These are phyloP conservation scores for Aspergillus chevalieri DNA, from an alignment of 2,329 filamentous ascomycete genomes.

Conservation along the genomic window DNA sequence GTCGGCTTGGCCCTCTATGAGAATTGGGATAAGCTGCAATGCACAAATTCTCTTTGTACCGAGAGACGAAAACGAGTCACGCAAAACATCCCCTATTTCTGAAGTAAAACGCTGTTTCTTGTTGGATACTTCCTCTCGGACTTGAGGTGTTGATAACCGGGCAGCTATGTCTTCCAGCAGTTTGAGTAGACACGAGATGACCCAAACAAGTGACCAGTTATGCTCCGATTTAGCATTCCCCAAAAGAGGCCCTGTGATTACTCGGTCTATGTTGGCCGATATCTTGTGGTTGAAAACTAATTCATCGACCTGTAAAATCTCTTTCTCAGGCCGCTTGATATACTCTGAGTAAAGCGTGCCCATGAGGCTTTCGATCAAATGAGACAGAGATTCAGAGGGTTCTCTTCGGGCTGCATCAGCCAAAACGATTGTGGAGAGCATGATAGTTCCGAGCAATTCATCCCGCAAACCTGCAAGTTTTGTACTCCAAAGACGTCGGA, in stretches of 20 bases:
- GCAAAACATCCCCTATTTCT: constrained; percentile 30
- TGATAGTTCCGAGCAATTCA: constrained; percentile 69
- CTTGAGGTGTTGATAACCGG: constrained; percentile 4
- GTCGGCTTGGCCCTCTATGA: constrained; percentile 43
- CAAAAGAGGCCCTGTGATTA: constrained; percentile 31
- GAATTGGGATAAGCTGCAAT: constrained; percentile 51
- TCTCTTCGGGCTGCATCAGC: constrained; percentile 34
- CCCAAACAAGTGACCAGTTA: constrained; percentile 36
- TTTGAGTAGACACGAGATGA: constrained; percentile 36
- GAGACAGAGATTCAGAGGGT: constrained; percentile 34
- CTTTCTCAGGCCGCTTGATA: constrained; percentile 60
- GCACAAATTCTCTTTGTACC: constrained; percentile 41
- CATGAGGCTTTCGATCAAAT: constrained; percentile 57
- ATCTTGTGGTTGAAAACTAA: constrained; percentile 49
- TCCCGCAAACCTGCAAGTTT: constrained; percentile 63
- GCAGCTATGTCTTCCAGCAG: constrained; percentile 25
- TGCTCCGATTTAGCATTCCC: constrained; percentile 31
- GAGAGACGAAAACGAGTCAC: constrained; percentile 31
- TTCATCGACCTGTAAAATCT: constrained; percentile 72
- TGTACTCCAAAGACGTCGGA: constrained; percentile 71
- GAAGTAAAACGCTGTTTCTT: constrained; percentile 35
- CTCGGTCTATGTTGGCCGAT: constrained; percentile 29
- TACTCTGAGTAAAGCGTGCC: constrained; percentile 76
- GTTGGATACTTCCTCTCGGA: constrained; percentile 13
- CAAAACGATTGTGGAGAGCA: constrained; percentile 58